phyloP scores from a whole-genome alignment of 345 rosid genomes.

The Citrus mangshanensis region DNA sequence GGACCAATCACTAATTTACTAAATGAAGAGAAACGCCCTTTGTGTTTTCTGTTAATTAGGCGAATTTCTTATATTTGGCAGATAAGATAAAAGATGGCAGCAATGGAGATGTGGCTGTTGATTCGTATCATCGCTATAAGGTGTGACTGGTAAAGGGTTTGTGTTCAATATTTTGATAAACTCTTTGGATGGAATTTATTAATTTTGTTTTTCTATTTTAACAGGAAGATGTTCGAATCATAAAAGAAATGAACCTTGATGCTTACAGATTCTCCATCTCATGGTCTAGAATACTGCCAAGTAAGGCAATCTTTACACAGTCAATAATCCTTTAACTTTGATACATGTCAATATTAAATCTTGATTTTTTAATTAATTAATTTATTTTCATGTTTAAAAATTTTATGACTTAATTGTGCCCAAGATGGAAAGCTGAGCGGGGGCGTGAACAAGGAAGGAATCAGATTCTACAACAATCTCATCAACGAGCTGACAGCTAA shows the following conservation, averaged over 20 bases:
- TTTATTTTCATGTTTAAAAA: neutral
- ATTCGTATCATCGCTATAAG: constrained; percentile 58
- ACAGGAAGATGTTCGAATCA: constrained; percentile 36
- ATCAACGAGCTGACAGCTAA: constrained; percentile 49
- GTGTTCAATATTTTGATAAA: too few species aligned
- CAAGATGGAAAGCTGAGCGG: constrained; percentile 36
- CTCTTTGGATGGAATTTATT: neutral
- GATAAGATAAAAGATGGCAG: constrained; percentile 39
- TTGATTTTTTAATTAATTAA: too few species aligned
- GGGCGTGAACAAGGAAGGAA: constrained; percentile 51
- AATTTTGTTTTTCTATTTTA: neutral
- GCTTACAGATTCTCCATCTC: constrained; percentile 45
- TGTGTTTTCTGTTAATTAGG: neutral
- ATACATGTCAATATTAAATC: too few species aligned
- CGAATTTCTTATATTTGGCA: constrained; percentile 6
- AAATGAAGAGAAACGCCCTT: neutral
- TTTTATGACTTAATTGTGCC: neutral
- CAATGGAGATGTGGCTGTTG: constrained; percentile 53
- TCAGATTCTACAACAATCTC: constrained; percentile 43
- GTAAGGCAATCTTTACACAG: constrained; percentile 9
- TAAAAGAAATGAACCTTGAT: constrained; percentile 40
- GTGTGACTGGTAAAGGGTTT: constrained; percentile 15
- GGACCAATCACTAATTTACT: neutral
- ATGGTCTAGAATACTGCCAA: constrained; percentile 41
- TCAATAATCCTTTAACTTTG: too few species aligned